Evolutionary conservation across 2,329 filamentous ascomycete genomes (phyloP), one percentile per base, ranked within the genome.

Genomic region (Ceratocystis papillata): DNA sequence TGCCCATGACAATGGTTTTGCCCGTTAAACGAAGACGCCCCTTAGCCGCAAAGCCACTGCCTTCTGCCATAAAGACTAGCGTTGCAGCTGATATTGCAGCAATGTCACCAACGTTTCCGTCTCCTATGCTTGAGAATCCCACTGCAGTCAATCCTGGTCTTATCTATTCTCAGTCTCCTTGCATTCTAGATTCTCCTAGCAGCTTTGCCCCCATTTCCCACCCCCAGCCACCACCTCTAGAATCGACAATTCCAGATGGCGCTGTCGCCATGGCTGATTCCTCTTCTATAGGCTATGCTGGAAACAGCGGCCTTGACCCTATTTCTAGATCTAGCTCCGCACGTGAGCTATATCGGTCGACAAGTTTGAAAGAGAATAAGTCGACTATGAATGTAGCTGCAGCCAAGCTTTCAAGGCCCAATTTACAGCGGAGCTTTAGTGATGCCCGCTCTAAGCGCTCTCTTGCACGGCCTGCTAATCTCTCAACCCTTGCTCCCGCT

Each of bases 141-240:
- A 63, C 66, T 8, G 80, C 77, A n/a, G 83, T 87, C 5, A 78
- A 87, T 69, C 84, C 84, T 1, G 83, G 81, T 6, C 75, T 87
- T 17, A 74, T 87, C 6, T 82, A 83, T 71, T 81, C 10, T 79
- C 81, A 68, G 28, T 77, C 77, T 12, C 80, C 80, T 22, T 78
- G 80, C 2, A 71, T 73, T 64, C 77, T 81, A 74, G 77, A 80
- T 50, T 68, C 61, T 12, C 17, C 37, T 20, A 62, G 22, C 61
- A 30, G 61, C 61, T 46, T 62, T 62, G 8, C 28, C 41, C 37
- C 44, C 45, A 48, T 62, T 30, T 62, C 61, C 3, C 22, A 28
- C 3, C 28, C 33, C 17, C 61, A 62, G 30, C 59, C 59, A 22
- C 30, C 53, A 28, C 15, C 53, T 30, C 20, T 57, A 28, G 53